Percentiles rank a stretch among this genome's conserved stretches.
phyloP scores from a whole-genome alignment of 257 asterid genomes.

The Fraxinus excelsior region DNA sequence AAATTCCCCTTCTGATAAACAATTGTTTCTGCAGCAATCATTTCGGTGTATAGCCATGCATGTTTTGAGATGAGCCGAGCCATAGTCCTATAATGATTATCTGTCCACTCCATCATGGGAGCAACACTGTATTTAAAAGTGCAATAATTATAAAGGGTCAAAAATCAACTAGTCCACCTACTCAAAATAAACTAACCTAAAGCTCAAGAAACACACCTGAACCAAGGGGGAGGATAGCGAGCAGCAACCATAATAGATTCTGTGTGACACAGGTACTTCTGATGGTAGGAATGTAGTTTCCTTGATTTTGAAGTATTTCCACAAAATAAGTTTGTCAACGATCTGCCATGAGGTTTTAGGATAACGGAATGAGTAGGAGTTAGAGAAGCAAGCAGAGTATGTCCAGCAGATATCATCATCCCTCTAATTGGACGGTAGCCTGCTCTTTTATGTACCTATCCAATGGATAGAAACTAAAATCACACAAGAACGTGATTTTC shows the following conservation, averaged over 20 bases:
- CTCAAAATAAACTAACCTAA: constrained; percentile 37
- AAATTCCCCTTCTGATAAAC: constrained; percentile 78
- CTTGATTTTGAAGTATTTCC: constrained; percentile 45
- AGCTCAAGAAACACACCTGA: constrained; percentile 59
- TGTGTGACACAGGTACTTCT: constrained; percentile 43
- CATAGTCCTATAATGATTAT: constrained; percentile 86
- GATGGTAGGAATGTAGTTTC: constrained; percentile 39
- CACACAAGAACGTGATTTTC: constrained; percentile 45
- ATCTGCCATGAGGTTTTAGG: constrained; percentile 71
- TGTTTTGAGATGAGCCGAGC: constrained; percentile 82
- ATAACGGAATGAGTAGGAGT: constrained; percentile 63
- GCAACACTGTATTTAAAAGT: constrained; percentile 69
- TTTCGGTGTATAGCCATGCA: constrained; percentile 94
- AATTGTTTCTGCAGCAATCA: constrained; percentile 97
- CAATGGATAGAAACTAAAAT: constrained; percentile 56
- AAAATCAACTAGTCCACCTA: constrained; percentile 22
- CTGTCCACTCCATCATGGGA: constrained; percentile 96
- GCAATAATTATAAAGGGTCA: constrained; percentile 38
- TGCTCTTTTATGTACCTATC: constrained; percentile 63
- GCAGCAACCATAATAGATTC: constrained; percentile 65
- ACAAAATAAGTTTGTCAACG: constrained; percentile 40
- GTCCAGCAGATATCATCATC: constrained; percentile 68
- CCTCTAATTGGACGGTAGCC: constrained; percentile 50
- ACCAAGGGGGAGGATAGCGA: constrained; percentile 79
- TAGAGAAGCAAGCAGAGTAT: constrained; percentile 70